These are phyloP conservation scores for Monosporascus cannonballus DNA, from an alignment of 2,329 filamentous ascomycete genomes.

Conservation along the genomic window DNA sequence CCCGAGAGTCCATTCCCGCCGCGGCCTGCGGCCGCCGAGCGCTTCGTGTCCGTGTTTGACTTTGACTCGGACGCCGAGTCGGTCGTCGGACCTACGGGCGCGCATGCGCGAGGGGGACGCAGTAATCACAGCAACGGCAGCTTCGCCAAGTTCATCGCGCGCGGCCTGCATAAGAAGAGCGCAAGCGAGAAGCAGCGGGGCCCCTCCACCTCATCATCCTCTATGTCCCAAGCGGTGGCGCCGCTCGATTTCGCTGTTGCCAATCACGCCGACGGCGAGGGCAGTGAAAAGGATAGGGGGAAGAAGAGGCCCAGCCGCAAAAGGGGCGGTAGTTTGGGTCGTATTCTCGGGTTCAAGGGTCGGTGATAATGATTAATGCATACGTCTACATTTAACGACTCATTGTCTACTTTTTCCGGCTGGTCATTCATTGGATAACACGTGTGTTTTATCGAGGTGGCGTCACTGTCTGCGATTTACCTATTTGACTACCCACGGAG, in stretches of 20 bases:
- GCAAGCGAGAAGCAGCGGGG: slow-evolving; percentile 18
- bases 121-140: slow-evolving; percentile 18
- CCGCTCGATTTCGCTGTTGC: background rate
- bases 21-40: slow-evolving; percentile 10
- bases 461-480: too few species aligned
- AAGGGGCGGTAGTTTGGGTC: slow-evolving; percentile 22
- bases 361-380: slow-evolving; percentile 2
- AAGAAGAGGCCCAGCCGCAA: slow-evolving; percentile 10
- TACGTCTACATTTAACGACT: too few species aligned
- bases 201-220: background rate
- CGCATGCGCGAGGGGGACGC: slow-evolving; percentile 6
- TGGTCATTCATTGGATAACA: too few species aligned
- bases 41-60: slow-evolving; percentile 41
- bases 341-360: slow-evolving; percentile 21
- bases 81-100: slow-evolving; percentile 11
- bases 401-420: background rate
- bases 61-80: slow-evolving; percentile 38
- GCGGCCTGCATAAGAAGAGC: slow-evolving; percentile 34
- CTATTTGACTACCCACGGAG: too few species aligned
- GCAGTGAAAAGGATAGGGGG: background rate
- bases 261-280: background rate
- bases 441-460: too few species aligned
- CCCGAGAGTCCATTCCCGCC: slow-evolving; percentile 11
- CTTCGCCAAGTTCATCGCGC: slow-evolving; percentile 33
- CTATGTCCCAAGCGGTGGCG: too few species aligned